Conservation (phyloP, 371 early-diverging fungal species). For the Apophysomyces trapeziformis region DNA sequence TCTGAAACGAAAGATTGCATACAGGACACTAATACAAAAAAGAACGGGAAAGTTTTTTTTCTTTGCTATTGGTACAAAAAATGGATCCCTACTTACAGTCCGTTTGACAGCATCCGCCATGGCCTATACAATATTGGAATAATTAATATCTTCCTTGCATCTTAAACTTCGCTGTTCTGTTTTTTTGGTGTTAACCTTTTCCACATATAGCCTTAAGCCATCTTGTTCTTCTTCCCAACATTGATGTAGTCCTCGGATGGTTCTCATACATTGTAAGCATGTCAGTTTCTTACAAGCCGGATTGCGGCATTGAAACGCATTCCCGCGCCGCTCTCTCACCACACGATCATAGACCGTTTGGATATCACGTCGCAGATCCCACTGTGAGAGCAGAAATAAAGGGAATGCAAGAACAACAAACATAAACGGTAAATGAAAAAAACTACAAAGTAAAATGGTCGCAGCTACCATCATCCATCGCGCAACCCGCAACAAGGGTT, state of each 20-base stretch:
- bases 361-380: conserved; percentile 37
- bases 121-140: conserved; percentile 28
- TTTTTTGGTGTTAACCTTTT: conserved; percentile 36
- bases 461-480: conserved; percentile 39
- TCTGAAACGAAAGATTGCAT: conserved; percentile 64
- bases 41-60: not conserved
- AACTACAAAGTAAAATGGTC: conserved; percentile 8
- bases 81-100: conserved; percentile 48
- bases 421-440: conserved; percentile 14
- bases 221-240: conserved; percentile 64
- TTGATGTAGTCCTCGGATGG: conserved; percentile 54
- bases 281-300: conserved; percentile 49
- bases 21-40: conserved; percentile 57
- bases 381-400: conserved; percentile 25
- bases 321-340: conserved; percentile 34
- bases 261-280: conserved; percentile 53
- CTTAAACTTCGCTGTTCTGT: not conserved
- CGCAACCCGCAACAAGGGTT: conserved; percentile 12
- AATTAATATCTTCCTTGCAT: not conserved
- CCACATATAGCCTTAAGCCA: conserved; percentile 62
- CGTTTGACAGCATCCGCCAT: conserved; percentile 72
- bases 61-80: not conserved
- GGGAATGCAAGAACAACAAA: conserved; percentile 6
- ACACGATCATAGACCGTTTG: conserved; percentile 40
- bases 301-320: conserved; percentile 55